phyloP scores from a whole-genome alignment of 2,329 filamentous ascomycete species.

The Alternaria viburni region DNA sequence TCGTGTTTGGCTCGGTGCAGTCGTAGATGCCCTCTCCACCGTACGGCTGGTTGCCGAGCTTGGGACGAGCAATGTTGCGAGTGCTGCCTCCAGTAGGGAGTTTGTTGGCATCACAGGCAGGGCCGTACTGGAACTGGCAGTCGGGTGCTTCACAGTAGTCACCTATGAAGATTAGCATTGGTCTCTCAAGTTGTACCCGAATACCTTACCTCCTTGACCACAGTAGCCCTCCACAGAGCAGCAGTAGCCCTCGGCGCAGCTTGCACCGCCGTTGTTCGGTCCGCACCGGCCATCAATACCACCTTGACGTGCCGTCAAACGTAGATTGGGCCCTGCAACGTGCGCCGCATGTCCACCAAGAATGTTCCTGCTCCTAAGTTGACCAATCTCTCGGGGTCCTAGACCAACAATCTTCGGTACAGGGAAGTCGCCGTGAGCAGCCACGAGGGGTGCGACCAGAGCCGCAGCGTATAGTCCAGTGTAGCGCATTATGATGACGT shows the following conservation, averaged over 20 bases:
- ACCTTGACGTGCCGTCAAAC: slow-evolving; percentile 40
- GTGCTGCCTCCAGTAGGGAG: slow-evolving; percentile 62
- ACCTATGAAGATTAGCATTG: background rate
- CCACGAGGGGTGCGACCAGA: slow-evolving; percentile 37
- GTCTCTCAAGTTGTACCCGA: background rate
- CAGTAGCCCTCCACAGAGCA: slow-evolving; percentile 38
- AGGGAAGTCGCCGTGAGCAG: slow-evolving; percentile 37
- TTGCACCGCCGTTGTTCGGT: slow-evolving; percentile 29
- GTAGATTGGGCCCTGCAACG: slow-evolving; percentile 16
- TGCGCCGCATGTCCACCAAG: slow-evolving; percentile 20
- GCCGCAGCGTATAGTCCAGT: slow-evolving; percentile 35
- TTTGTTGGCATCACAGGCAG: slow-evolving; percentile 65
- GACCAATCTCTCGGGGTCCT: slow-evolving; percentile 22
- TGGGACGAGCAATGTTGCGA: slow-evolving; percentile 56
- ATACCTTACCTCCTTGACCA: slow-evolving; percentile 32
- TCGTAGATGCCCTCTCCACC: slow-evolving; percentile 64
- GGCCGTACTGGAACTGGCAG: slow-evolving; percentile 65
- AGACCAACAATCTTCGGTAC: slow-evolving; percentile 44
- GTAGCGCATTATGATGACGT: slow-evolving; percentile 37
- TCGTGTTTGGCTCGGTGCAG: slow-evolving; percentile 60
- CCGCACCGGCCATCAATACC: slow-evolving; percentile 44
- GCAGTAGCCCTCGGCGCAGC: slow-evolving; percentile 43
- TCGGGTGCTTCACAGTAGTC: slow-evolving; percentile 66
- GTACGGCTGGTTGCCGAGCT: slow-evolving; percentile 62
- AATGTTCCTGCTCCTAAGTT: slow-evolving; percentile 36